A percentile compares a stretch with the other conserved stretches of the same genome.
These are phyloP conservation scores for Entomortierella lignicola DNA, from an alignment of 192 early-diverging fungal genomes.

Conservation along the genomic window DNA sequence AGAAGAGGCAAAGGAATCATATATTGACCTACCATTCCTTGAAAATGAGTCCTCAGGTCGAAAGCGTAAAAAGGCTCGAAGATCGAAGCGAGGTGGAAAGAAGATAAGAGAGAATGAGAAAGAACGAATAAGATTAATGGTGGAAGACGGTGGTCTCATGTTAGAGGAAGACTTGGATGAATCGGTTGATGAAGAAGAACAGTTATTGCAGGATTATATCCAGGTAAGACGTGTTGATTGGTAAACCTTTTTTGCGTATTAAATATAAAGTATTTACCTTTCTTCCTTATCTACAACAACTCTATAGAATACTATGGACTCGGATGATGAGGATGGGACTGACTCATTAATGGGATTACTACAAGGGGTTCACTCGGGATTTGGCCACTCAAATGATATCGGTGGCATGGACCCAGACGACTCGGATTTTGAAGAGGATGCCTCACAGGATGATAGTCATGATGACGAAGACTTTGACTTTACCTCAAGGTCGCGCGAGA, in stretches of 20 bases:
- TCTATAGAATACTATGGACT: slow-evolving; percentile 29
- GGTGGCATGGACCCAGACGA: slow-evolving; percentile 36
- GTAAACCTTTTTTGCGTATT: background rate
- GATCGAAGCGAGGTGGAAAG: slow-evolving; percentile 23
- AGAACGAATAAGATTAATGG: background rate
- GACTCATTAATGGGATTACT: slow-evolving; percentile 14
- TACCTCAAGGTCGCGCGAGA: background rate
- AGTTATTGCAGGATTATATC: slow-evolving; percentile 23
- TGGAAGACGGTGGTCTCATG: background rate
- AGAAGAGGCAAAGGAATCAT: slow-evolving; percentile 9
- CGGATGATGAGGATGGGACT: slow-evolving; percentile 16
- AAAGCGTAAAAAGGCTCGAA: slow-evolving; percentile 6
- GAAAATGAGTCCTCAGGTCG: slow-evolving; percentile 2
- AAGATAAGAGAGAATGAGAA: slow-evolving; percentile 16
- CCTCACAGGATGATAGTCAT: slow-evolving; percentile 14
- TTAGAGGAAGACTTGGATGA: slow-evolving; percentile 21
- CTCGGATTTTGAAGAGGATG: slow-evolving; percentile 19
- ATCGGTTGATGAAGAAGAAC: slow-evolving; percentile 22
- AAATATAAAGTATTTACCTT: too few species aligned
- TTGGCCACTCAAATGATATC: slow-evolving; percentile 27
- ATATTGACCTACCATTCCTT: slow-evolving; percentile 12
- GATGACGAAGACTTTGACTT: slow-evolving; percentile 32
- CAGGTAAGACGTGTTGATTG: slow-evolving; percentile 3
- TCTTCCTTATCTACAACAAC: background rate
- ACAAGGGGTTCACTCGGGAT: background rate